Percentiles rank a stretch among this genome's conserved stretches.
These are phyloP conservation scores for Stemphylium beticola DNA, from an alignment of 2,329 filamentous ascomycete genomes.

Conservation along the genomic window DNA sequence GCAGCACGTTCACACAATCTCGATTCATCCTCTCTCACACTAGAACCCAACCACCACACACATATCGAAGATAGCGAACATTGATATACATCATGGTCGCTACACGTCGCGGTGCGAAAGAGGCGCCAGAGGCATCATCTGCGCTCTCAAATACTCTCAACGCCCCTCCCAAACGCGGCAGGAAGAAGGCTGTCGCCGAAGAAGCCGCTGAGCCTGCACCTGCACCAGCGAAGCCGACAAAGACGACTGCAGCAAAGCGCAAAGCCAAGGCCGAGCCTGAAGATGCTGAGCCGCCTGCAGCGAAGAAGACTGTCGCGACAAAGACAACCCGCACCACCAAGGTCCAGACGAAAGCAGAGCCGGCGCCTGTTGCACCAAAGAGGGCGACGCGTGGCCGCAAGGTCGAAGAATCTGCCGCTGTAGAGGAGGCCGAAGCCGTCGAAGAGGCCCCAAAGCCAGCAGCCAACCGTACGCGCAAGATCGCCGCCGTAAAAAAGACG, in stretches of 20 bases:
- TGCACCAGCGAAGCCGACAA: conserved; percentile 24
- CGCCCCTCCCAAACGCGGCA: conserved; percentile 42
- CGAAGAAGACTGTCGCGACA: conserved; percentile 28
- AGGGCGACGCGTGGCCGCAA: conserved; percentile 36
- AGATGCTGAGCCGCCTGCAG: conserved; percentile 17
- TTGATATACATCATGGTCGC: conserved; percentile 37
- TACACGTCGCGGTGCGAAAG: conserved; percentile 40
- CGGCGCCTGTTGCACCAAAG: conserved; percentile 28
- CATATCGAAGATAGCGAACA: conserved; percentile 20
- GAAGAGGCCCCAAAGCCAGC: conserved; percentile 26
- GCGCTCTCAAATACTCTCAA: conserved; percentile 35
- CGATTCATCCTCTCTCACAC: conserved; percentile 19
- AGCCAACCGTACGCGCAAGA: conserved; percentile 26
- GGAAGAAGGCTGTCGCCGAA: conserved; percentile 33
- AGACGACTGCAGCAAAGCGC: conserved; percentile 27
- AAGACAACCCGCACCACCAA: conserved; percentile 33
- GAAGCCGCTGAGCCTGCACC: conserved; percentile 28
- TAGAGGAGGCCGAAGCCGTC: conserved; percentile 19
- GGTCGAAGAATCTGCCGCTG: conserved; percentile 12
- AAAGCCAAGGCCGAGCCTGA: conserved; percentile 29
- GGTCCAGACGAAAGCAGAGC: conserved; percentile 22
- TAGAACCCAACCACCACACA: conserved; percentile 7
- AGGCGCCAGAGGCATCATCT: conserved; percentile 30
- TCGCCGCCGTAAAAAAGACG: conserved; percentile 23
- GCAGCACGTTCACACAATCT: conserved; percentile 20